A percentile compares a stretch with the other conserved stretches of the same genome.
Evolutionary conservation across 768 basidiomycete genomes (phyloP).

Genomic region (Amanita muscaria): DNA sequence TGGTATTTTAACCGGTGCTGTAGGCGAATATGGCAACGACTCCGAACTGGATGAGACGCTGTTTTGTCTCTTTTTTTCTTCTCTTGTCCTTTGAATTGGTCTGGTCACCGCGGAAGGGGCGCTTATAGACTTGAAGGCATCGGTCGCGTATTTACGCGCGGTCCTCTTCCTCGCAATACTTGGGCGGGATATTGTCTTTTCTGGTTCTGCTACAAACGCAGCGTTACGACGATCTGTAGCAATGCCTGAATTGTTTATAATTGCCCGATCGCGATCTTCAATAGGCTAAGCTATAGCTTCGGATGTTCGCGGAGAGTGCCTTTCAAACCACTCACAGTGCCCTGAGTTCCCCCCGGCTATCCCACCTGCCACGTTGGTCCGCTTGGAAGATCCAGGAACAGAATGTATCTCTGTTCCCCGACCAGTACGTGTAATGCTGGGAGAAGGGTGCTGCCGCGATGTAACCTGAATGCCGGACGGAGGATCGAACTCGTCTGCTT

Average conservation of each 20-base stretch:
- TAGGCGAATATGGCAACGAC: neutral
- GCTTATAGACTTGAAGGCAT: neutral
- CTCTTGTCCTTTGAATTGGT: neutral
- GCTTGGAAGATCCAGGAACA: neutral
- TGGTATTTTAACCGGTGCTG: too few species aligned
- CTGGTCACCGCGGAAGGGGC: neutral
- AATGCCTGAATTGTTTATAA: too few species aligned
- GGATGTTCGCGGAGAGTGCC: neutral
- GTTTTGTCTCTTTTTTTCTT: constrained; percentile 7
- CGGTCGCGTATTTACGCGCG: constrained; percentile 1
- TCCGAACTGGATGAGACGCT: neutral
- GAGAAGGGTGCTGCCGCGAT: constrained; percentile 1
- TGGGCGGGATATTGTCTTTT: neutral
- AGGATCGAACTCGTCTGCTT: neutral
- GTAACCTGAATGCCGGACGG: constrained; percentile 2
- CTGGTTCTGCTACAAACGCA: neutral
- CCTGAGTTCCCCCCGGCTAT: too few species aligned
- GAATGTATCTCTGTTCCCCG: neutral
- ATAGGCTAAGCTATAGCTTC: neutral
- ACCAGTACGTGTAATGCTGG: constrained; percentile 1
- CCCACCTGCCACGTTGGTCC: neutral
- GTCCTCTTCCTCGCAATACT: neutral
- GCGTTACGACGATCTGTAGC: neutral
- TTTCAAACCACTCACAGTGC: neutral
- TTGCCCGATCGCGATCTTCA: too few species aligned